phyloP scores from a whole-genome alignment of 345 rosid genomes.

The Trapa bicornis region DNA sequence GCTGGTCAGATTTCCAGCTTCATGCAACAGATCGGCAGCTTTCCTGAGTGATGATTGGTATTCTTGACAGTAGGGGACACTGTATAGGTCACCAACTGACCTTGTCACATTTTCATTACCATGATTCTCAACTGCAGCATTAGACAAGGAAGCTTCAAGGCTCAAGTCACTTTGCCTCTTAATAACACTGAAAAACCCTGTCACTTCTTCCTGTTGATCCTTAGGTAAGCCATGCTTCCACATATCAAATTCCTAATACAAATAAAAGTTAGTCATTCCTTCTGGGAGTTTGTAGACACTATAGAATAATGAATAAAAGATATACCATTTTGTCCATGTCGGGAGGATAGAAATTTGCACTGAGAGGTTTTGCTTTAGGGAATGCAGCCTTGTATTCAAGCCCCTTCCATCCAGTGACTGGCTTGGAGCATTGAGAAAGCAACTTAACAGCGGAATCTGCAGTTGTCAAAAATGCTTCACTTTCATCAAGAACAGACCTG shows the following conservation, averaged over 20 bases:
- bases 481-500: constrained; percentile 95
- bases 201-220: constrained; percentile 44
- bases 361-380: constrained; percentile 72
- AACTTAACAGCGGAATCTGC: constrained; percentile 73
- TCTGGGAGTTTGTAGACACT: not conserved
- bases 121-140: constrained; percentile 17
- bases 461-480: constrained; percentile 73
- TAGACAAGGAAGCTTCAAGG: constrained; percentile 27
- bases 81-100: constrained; percentile 36
- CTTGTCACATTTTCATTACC: constrained; percentile 19
- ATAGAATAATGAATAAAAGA: constrained; percentile 2
- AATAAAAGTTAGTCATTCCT: not conserved
- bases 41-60: constrained; percentile 46
- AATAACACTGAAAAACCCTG: constrained; percentile 67
- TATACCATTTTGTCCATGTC: constrained; percentile 87
- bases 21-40: constrained; percentile 63
- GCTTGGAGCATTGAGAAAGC: constrained; percentile 53
- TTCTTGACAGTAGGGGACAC: constrained; percentile 55
- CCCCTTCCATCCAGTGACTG: constrained; percentile 79
- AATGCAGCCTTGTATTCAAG: constrained; percentile 72
- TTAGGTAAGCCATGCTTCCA: constrained; percentile 51
- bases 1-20: constrained; percentile 71
- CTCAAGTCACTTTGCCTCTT: constrained; percentile 46
- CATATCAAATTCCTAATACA: constrained; percentile 54
- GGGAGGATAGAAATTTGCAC: constrained; percentile 91